phyloP scores from a whole-genome alignment of 73 alveolate species.

The Diophrys appendiculata region DNA sequence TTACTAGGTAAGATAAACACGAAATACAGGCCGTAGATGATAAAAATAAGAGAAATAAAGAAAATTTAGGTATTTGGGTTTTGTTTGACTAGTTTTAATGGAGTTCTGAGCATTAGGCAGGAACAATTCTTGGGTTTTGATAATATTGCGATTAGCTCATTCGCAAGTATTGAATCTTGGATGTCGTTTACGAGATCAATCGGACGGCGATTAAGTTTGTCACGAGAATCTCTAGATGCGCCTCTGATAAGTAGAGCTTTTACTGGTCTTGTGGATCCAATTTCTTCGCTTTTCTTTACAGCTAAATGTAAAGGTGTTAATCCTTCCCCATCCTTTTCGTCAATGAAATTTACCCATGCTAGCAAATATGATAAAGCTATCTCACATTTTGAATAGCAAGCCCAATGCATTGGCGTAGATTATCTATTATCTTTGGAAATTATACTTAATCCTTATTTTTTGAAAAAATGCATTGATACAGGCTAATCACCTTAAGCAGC shows the following conservation, averaged over 20 bases:
- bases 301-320: constrained; percentile 90
- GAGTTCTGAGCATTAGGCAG: constrained; percentile 54
- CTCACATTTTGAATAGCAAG: constrained; percentile 78
- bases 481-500: constrained; percentile 95
- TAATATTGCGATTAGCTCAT: constrained; percentile 33
- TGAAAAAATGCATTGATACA: constrained; percentile 63
- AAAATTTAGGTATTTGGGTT: constrained; percentile 31
- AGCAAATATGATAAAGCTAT: constrained; percentile 75
- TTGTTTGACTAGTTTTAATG: constrained; percentile 44
- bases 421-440: constrained; percentile 43
- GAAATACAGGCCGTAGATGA: constrained; percentile 13
- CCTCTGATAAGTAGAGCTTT: constrained; percentile 77
- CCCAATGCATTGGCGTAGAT: constrained; percentile 91
- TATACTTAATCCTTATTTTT: constrained; percentile 33
- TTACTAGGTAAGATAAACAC: constrained; percentile 49
- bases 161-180: constrained; percentile 9
- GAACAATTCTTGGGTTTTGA: constrained; percentile 33
- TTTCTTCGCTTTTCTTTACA: constrained; percentile 49
- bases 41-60: constrained; percentile 20
- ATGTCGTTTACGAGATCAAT: constrained; percentile 63
- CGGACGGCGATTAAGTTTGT: constrained; percentile 61
- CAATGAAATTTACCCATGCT: constrained; percentile 73
- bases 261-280: constrained; percentile 58
- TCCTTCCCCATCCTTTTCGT: constrained; percentile 75
- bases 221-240: constrained; percentile 59